Evolutionary conservation across 2,329 filamentous ascomycete genomes (phyloP), one percentile per base, ranked within the genome.

Genomic region (Seiridium unicorne): DNA sequence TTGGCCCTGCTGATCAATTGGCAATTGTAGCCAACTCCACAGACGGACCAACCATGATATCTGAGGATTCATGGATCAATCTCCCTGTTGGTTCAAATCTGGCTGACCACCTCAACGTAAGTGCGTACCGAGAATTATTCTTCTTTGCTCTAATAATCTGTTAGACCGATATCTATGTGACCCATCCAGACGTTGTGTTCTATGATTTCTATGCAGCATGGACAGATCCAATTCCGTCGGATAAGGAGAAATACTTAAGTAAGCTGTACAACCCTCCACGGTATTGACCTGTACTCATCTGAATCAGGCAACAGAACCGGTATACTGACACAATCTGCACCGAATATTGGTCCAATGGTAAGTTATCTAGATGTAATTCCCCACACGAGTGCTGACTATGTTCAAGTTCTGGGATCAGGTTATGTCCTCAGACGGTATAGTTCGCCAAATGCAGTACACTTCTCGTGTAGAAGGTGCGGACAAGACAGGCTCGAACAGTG

Each of bases 131-230:
- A 9, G 32, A 6, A 8, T 1, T 46, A 1, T 2, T 3, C 26
- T 13, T 2, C 7, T 34, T 31, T 34, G 51, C 26, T 51, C 65
- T 58, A 58, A 44, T 42, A 4, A n/a, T 13, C 44, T 58, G 26
- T 4, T 60, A 80, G 76, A 84, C 81, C 55, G 81, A 84, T 61
- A 71, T 74, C 46, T 76, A 78, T 56, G 67, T 81, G 64, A 68
- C 73, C 54, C 78, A 81, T 58, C 76, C 78, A 6, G 68, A 76
- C 46, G 77, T 80, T 3, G 71, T 74, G 7, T 85, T 85, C 72
- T 90, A 90, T 68, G 83, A 90, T 75, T 89, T 88, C 67, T 88
- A 87, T 68, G 77, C 75, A 58, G 87, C 87, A 2, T 90, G 80
- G 63, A 72, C 82, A 65, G 73, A 73, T 51, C 81, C 81, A 2